Evolutionary conservation across 2,329 filamentous ascomycete genomes (phyloP), one percentile per base, ranked within the genome.

Genomic region (Chrysoporthe cubensis): DNA sequence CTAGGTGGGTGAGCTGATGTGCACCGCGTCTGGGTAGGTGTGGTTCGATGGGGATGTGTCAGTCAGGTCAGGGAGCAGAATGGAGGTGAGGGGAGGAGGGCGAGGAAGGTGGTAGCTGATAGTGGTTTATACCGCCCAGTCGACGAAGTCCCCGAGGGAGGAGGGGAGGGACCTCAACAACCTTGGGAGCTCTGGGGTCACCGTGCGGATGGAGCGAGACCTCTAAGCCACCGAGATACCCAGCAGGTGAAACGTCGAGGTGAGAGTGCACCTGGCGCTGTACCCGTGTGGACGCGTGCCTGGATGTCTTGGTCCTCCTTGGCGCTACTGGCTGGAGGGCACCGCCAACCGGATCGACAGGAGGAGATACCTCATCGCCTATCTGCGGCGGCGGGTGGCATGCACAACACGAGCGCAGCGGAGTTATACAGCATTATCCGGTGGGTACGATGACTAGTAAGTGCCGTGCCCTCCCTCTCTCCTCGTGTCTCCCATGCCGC

Each of bases 61-160:
- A 16, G 59, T 46, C 59, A 37, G 59, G 18, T 34, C 18, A 56
- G 50, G 50, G n/a, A 46, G 37, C 37, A 14, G 42, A 58, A 57
- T 32, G 62, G 62, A 64, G 62, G 62, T 64, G 46, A 54, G 62
- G 18, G 58, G 43, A 44, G 59, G 40, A 34, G 48, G 59, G 18
- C 9, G 44, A 42, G 44, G 63, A 65, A 65, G 63, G 63, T 65
- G 63, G 63, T 50, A 65, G 16, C 50, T 48, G 32, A 65, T 61
- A 48, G 13, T 34, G 42, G 21, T 48, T 9, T 58, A 32, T 42
- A 40, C 37, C n/a, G 50, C 44, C 21, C 14, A 7, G 32, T 34
- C n/a, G 18, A 44, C 40, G 61, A 37, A n/a, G 4, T 46, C 7
- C 58, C 14, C 42, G 18, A 58, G 43, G 43, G 43, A 18, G 43